Evolutionary conservation across 345 rosid species (phyloP), one percentile per base, ranked within the genome.

Genomic region (Hibiscus mutabilis): DNA sequence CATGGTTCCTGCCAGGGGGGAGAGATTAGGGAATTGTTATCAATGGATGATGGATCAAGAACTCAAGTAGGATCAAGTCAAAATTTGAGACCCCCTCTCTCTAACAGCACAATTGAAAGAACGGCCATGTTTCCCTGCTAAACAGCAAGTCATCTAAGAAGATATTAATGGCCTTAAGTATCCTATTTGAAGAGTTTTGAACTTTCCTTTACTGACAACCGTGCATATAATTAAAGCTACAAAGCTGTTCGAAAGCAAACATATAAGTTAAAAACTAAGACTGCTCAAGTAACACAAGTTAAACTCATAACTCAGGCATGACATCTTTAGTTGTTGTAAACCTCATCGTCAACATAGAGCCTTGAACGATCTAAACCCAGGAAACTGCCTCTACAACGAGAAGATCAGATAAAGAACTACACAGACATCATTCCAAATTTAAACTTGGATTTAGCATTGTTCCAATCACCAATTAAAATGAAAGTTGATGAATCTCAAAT

Each of bases 1-100:
- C 91, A 94, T 60, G 93, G 95, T 56, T 94, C 97, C 97, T 90
- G 87, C 62, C 9, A 56, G 10, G 2, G 25, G 25, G 25, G 3
- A 1, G 12, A 10, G 35, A 64, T 22, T 15, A 56, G 65, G 22
- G 19, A 22, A 33, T 69, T 55, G 31, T 47, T 25, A 7, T 4
- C 16, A 27, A 49, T 27, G 49, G 42, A 67, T 25, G 59, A 40
- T n/a, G 10, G 24, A 46, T 14, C 14, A 66, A 66, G 35, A 51
- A 16, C 55, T 5, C 55, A 16, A 51, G 55, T 51, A 51, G 55
- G 44, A 27, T 25, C 16, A 67, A 67, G 42, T 40, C 44, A 40
- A 40, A 40, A 40, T 40, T 40, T 9, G 44, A 0, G 12, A 8
- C 44, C 13, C 44, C 44, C 44, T 40, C 44, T 40, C 44, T 40